Evolutionary conservation across 108 stramenopile genomes (phyloP), one percentile per base, ranked within the genome.

Genomic region (Pseudonitzschia pungens): DNA sequence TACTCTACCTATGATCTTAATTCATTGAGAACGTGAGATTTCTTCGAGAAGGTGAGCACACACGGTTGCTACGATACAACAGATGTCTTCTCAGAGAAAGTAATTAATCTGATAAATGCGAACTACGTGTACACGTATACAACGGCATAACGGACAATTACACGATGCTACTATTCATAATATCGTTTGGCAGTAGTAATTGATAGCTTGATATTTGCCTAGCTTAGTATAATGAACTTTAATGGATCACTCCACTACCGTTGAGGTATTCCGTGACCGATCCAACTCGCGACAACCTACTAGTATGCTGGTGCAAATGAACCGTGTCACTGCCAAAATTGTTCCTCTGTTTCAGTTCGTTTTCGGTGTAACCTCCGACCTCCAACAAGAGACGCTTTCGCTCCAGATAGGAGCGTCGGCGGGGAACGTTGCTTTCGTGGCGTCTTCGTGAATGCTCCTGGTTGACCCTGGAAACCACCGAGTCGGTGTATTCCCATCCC

Each of bases 401-500:
- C 22, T 67, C 66, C 28, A 29, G 14, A 48, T 48, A 48, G 16
- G 45, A 48, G 42, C 64, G 41, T 28, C 42, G 36, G 64, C 21
- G 28, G 41, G 0, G 11, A 11, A 16, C 14, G 10, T 12, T 48
- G 18, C 45, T 48, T 36, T 36, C 36, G 36, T 36, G 2, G 36
- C 45, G 16, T 48, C 16, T 18, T 18, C 18, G 18, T 48, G 45
- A 48, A 2, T 48, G 14, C 18, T 14, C n/a, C n/a, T n/a, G 1
- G 18, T 48, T 48, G 45, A 8, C 45, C 18, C 10, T 48, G 45
- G 1, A 1, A 18, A 48, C 45, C 14, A 48, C 18, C 45, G 32
- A 36, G 32, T 36, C 33, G 20, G 48, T 26, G 60, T 75, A 75
- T 1, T 77, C 76, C 76, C 76, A 77, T 26, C 67, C 77, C n/a